These are phyloP conservation scores for Coemansia guatemalensis DNA, from an alignment of 192 early-diverging fungal species.

Conservation along the genomic window DNA sequence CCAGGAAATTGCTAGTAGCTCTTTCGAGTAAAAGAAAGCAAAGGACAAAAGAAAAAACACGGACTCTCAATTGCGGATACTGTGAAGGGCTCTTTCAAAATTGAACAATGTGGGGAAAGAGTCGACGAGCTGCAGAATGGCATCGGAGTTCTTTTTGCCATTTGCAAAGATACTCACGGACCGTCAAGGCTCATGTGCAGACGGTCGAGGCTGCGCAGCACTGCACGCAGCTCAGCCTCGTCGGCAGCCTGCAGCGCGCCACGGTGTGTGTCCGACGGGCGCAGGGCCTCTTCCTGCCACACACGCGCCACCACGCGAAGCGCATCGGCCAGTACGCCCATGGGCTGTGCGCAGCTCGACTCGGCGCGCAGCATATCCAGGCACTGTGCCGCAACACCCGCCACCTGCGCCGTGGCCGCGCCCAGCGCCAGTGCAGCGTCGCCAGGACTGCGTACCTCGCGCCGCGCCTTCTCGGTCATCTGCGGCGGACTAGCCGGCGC, in stretches of 20 bases:
- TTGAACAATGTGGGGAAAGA: too few species aligned
- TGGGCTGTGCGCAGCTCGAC: not conserved
- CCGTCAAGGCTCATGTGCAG: not conserved
- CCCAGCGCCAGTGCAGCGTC: slow-evolving; percentile 30
- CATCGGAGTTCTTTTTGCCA: too few species aligned
- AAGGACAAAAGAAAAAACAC: too few species aligned
- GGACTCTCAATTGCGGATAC: too few species aligned
- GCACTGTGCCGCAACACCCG: slow-evolving; percentile 44
- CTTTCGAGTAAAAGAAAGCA: too few species aligned
- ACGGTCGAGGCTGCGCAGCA: slow-evolving; percentile 28
- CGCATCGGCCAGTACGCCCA: not conserved
- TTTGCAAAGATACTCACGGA: too few species aligned
- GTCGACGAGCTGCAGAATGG: too few species aligned
- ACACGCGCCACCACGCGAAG: slow-evolving; percentile 28
- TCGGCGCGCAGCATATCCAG: slow-evolving; percentile 19
- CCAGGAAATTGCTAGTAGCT: too few species aligned
- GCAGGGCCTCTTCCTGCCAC: slow-evolving; percentile 45
- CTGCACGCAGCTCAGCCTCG: slow-evolving; percentile 21
- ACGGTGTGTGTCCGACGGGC: slow-evolving; percentile 4
- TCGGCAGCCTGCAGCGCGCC: slow-evolving; percentile 14
- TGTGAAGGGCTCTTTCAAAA: too few species aligned
- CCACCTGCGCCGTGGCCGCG: slow-evolving; percentile 34
- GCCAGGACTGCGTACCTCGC: slow-evolving; percentile 6
- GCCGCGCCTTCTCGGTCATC: not conserved
- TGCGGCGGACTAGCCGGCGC: slow-evolving; percentile 22